Evolutionary conservation across 2,329 filamentous ascomycete genomes (phyloP), one percentile per base, ranked within the genome.

Genomic region (Aspergillus novofumigatus): DNA sequence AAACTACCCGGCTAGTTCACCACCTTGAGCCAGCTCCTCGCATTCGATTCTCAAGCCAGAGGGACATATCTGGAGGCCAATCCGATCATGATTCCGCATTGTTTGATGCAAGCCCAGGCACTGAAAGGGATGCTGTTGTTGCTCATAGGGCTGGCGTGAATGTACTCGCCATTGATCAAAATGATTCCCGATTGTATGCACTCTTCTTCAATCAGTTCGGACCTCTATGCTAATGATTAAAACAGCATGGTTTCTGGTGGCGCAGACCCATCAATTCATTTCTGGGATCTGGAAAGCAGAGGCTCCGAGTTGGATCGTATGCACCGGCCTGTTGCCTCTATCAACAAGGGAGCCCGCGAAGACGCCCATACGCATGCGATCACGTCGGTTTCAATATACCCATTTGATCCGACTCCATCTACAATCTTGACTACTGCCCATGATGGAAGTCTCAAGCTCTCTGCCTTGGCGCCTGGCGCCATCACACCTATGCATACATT

Each of bases 121-220:
- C 45, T 17, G 54, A 59, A 2, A 74, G 72, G 28, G 69, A 71
- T 10, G 55, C 69, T 10, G 62, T 66, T 49, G 90, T 66, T 49
- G 90, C 91, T 1, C 92, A 96, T 73, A 82, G 84, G 54, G 84
- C 90, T 3, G 92, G 92, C 14, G 89, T 92, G 41, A 94, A 88
- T 68, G 85, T 88, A 42, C 77, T 97, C 44, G 86, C 89, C 0
- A 82, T 96, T 42, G 92, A 97, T 67, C 85, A 86, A 51, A 91
- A 94, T 67, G 90, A 94, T 61, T 91, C 90, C 3, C 81, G 86
- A 69, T 86, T 90, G 86, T 88, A 75, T 41, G 72, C 67, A 17
- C 9, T 17, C 26, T 20, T 53, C 4, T n/a, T 53, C 4, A 28
- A 23, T 29, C 9, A 25, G 3, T 5, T 51, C 23, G 3, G 20